Percentiles rank a stretch among this genome's conserved stretches.
Evolutionary conservation across 208 protist genomes (phyloP).

Genomic region (Leishmania tropica): DNA sequence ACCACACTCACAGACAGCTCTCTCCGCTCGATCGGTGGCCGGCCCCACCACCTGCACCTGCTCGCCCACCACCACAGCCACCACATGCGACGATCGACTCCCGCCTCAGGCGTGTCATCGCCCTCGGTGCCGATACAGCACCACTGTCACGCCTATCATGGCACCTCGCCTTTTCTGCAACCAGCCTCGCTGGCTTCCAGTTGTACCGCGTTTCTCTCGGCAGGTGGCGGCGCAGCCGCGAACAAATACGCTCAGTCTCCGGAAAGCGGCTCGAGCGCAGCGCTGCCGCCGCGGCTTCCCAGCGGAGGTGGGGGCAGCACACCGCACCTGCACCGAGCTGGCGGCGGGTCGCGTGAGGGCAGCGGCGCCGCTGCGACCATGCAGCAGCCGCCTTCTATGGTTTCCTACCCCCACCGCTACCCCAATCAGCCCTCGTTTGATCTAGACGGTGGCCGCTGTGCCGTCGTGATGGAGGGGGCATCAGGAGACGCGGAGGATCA

Average conservation of each 20-base stretch:
- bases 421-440: not conserved
- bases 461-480: not conserved
- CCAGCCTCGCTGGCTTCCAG: not conserved
- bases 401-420: not conserved
- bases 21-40: slow-evolving; percentile 7
- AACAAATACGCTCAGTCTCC: slow-evolving; percentile 13
- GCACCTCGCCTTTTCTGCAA: slow-evolving; percentile 21
- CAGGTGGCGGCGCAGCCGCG: not conserved
- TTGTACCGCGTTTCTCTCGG: not conserved
- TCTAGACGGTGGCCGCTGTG: not conserved
- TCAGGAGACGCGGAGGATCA: not conserved
- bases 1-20: slow-evolving; percentile 5
- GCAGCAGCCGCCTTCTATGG: slow-evolving; percentile 10
- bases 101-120: slow-evolving; percentile 9
- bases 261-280: slow-evolving; percentile 1
- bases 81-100: slow-evolving; percentile 4
- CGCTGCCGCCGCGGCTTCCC: not conserved
- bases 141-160: slow-evolving; percentile 25
- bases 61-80: slow-evolving; percentile 20
- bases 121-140: slow-evolving; percentile 10
- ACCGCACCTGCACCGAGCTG: not conserved
- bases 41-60: slow-evolving; percentile 21
- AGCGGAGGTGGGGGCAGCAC: not conserved
- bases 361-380: slow-evolving; percentile 26
- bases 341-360: not conserved